These are phyloP conservation scores for Carallia brachiata DNA, from an alignment of 345 rosid species.

Conservation along the genomic window DNA sequence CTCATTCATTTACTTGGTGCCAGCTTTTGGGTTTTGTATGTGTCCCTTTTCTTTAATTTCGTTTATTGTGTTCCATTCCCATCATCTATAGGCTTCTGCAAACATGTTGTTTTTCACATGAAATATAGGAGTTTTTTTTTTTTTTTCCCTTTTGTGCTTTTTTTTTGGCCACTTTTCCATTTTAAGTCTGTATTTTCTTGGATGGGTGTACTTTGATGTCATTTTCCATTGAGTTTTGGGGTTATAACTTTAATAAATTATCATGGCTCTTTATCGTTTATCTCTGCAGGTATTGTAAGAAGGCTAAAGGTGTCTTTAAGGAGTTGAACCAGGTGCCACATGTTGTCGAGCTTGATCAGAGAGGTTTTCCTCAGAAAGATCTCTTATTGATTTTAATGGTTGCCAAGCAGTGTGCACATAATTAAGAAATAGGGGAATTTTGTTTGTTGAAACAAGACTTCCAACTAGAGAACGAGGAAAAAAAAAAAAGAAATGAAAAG, in stretches of 20 bases:
- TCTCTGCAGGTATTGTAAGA: constrained; percentile 66
- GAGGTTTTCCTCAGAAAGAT: constrained; percentile 49
- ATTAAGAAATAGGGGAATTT: background rate
- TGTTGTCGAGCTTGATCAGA: constrained; percentile 84
- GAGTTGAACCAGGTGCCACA: constrained; percentile 67
- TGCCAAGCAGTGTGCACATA: background rate
- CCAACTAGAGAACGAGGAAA: no score
- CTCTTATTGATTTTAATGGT: no score
- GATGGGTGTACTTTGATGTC: background rate
- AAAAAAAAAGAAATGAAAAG: no score
- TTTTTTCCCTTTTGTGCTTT: no score
- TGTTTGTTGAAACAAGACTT: no score
- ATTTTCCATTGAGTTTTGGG: background rate
- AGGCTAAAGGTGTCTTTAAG: constrained; percentile 77
- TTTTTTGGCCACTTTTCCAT: no score
- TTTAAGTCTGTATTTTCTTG: no score
- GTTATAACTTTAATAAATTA: no score
- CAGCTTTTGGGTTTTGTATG: background rate
- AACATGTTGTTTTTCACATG: no score
- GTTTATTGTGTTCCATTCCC: background rate
- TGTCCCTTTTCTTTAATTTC: no score
- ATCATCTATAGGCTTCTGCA: background rate
- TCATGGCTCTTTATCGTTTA: background rate
- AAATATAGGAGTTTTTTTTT: background rate
- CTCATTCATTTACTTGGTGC: background rate